Percentiles rank a stretch among this genome's conserved stretches.
phyloP scores from a whole-genome alignment of 2,329 filamentous ascomycete species.

The Colletotrichum tamarilloi region DNA sequence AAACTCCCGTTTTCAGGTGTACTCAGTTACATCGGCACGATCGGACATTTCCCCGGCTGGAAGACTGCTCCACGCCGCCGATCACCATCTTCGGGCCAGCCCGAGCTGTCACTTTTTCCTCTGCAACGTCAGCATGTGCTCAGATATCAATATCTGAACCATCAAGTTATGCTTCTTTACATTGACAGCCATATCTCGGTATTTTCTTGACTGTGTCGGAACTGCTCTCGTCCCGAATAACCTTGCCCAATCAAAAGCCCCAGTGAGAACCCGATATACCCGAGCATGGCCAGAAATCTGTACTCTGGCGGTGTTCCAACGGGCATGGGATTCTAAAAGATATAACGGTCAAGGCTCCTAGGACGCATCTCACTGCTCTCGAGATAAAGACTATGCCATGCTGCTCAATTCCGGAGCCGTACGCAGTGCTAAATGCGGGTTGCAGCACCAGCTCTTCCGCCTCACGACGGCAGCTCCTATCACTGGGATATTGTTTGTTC shows the following conservation, averaged over 20 bases:
- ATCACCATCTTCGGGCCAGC: background rate
- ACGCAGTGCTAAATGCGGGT: slow-evolving; percentile 57
- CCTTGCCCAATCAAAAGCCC: slow-evolving; percentile 67
- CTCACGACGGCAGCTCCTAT: too few species aligned
- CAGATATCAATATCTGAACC: background rate
- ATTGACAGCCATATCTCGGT: slow-evolving; percentile 36
- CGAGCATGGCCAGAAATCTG: slow-evolving; percentile 68
- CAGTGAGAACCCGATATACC: slow-evolving; percentile 62
- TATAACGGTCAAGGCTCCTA: slow-evolving; percentile 54
- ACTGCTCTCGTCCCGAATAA: slow-evolving; percentile 51
- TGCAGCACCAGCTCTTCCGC: slow-evolving; percentile 46
- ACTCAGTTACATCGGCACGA: slow-evolving; percentile 22
- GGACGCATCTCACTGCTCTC: slow-evolving; percentile 56
- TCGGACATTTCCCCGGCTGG: background rate
- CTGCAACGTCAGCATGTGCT: background rate
- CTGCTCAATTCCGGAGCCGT: slow-evolving; percentile 56
- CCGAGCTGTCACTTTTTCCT: background rate
- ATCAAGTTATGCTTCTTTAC: background rate
- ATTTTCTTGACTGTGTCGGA: slow-evolving; percentile 47
- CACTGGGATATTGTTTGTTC: too few species aligned
- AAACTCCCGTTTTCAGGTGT: slow-evolving; percentile 4
- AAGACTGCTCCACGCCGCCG: background rate
- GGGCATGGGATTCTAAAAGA: slow-evolving; percentile 46
- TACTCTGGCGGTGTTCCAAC: slow-evolving; percentile 62
- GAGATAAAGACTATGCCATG: slow-evolving; percentile 57